Percentiles rank a stretch among this genome's conserved stretches.
Evolutionary conservation across 1,139 yeast genomes (phyloP).

Genomic region (Kodamaea fungicola): DNA sequence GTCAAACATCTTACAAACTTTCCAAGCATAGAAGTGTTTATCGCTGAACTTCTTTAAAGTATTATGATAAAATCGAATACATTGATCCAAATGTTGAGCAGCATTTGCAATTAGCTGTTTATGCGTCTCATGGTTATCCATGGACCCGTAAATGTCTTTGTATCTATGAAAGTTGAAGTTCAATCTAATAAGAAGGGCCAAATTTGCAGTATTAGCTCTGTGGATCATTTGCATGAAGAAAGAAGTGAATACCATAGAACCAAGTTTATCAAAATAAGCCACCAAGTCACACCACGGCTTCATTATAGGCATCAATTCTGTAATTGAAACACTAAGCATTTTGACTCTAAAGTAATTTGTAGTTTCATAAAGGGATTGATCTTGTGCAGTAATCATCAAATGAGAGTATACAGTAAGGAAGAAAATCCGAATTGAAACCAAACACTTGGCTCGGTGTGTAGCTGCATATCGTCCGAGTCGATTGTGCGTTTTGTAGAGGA

Average conservation of each 20-base stretch:
- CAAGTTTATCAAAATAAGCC: background rate
- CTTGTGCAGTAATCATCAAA: slow-evolving; percentile 1
- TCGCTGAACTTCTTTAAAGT: background rate
- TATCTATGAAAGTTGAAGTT: background rate
- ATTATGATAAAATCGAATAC: background rate
- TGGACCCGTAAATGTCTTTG: background rate
- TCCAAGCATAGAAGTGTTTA: slow-evolving; percentile 1
- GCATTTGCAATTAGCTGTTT: background rate
- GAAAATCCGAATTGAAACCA: slow-evolving; percentile 1
- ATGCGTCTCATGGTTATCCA: background rate
- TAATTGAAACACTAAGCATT: slow-evolving; percentile 1
- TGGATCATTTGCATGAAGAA: slow-evolving; percentile 2
- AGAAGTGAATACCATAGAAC: background rate
- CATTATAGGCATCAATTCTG: slow-evolving; percentile 1
- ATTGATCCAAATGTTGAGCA: background rate
- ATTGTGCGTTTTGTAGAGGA: background rate
- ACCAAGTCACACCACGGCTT: background rate
- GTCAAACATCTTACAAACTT: slow-evolving; percentile 1
- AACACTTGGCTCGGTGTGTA: background rate
- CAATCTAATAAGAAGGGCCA: slow-evolving; percentile 1
- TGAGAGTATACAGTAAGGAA: slow-evolving; percentile 1
- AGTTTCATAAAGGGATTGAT: background rate
- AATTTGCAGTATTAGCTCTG: slow-evolving; percentile 1
- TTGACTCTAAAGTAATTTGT: background rate
- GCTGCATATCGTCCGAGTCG: background rate